Base-by-base conservation (phyloP, 805 yeast species). In the Diddensiella transvaalensis region DNA sequence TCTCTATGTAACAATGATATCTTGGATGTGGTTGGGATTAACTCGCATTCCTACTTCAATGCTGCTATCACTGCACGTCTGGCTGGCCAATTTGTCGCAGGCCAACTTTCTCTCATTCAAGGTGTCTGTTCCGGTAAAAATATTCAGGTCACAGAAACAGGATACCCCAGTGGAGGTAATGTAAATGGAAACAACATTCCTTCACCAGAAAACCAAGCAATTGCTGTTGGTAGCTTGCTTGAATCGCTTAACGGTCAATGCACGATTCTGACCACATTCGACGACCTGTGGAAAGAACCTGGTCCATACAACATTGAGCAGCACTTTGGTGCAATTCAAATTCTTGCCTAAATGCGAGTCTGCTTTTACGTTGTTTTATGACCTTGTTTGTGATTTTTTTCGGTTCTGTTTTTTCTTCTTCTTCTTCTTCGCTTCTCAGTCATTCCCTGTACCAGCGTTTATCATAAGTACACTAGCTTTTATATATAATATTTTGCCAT, bases 231-330 rank as follows among this genome's bases (percentile, higher is more conserved):
- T 50, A 66, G 79, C 15, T 82, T 90, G 45, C 67, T 89, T 47
- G 71, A 77, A 21, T 76, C 70, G 22, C 67, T 82, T 42, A 48
- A 50, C 30, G 79, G 82, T 37, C 71, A 78, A 30, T 79, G 82
- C 41, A 78, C 79, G 43, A 76, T 90, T 50, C 73, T 90, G 60
- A 80, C 95, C 18, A 81, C 89, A n/a, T 88, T 69, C 67, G 72
- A 90, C 60, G 97, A 90, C 66, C 74, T 68, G 67, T 90, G 97
- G 97, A 90, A 90, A 64, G 60, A 62, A 8, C 89, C 96, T 21
- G 96, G 97, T 50, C 73, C 75, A 2, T 84, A 87, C 64, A 85
- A 83, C 53, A 81, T 90, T 61, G 97, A 90, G 69, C 96, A 87
- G 69, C 80, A 79, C 45, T 90, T 90, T 60, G 97, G 97, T 24